Evolutionary conservation across 257 asterid genomes (phyloP).

Genomic region (Solanum chiquidenum): DNA sequence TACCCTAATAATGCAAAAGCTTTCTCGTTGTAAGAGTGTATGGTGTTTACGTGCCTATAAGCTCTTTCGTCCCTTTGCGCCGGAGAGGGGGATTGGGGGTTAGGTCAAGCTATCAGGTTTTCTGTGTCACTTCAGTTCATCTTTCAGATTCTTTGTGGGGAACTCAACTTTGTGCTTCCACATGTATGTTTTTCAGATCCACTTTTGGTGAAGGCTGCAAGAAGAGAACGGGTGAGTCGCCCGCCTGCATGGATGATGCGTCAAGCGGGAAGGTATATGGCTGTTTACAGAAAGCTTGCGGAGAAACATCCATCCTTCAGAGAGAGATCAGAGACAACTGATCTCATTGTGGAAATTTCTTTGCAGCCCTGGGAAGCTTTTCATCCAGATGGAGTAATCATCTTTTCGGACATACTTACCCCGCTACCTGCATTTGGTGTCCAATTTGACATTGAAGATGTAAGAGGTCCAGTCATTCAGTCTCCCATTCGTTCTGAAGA

Average conservation of each 20-base stretch:
- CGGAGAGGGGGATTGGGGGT: not conserved
- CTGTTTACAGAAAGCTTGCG: slow-evolving; percentile 87
- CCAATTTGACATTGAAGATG: slow-evolving; percentile 90
- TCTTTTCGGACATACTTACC: slow-evolving; percentile 94
- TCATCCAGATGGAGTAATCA: slow-evolving; percentile 90
- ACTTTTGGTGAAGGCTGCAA: slow-evolving; percentile 89
- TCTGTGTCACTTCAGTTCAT: not conserved
- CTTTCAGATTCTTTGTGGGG: not conserved
- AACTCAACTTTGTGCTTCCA: not conserved
- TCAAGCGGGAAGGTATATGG: slow-evolving; percentile 98
- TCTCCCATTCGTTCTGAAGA: slow-evolving; percentile 74
- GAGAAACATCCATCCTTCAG: slow-evolving; percentile 95
- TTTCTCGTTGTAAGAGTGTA: not conserved
- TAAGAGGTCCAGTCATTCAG: slow-evolving; percentile 78
- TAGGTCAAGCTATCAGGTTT: not conserved
- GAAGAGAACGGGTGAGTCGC: slow-evolving; percentile 71
- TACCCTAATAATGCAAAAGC: not conserved
- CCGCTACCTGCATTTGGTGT: slow-evolving; percentile 98
- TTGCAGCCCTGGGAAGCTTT: slow-evolving; percentile 99
- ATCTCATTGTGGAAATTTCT: slow-evolving; percentile 97
- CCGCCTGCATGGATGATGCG: slow-evolving; percentile 99
- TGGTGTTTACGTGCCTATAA: not conserved
- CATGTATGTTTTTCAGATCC: slow-evolving; percentile 48
- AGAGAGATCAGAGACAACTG: slow-evolving; percentile 98
- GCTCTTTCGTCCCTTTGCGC: not conserved